Evolutionary conservation across 768 basidiomycete species (phyloP), one percentile per base, ranked within the genome.

Genomic region (Lentinula guzmanii): DNA sequence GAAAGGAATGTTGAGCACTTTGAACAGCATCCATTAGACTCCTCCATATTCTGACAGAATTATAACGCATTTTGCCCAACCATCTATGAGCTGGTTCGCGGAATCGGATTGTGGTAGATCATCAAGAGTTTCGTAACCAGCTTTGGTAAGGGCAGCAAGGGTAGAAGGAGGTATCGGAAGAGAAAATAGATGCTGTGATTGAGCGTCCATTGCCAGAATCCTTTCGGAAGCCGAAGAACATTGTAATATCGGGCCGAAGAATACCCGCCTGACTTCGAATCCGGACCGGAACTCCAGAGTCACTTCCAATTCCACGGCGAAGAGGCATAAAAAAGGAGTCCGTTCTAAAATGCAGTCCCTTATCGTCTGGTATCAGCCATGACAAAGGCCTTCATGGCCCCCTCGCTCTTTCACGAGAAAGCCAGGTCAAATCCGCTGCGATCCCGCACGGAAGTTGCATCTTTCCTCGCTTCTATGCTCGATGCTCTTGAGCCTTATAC

Each of bases 401-500:
- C 31, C 6, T 59, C 58, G 3, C 33, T 10, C 9, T 59, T 59
- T 33, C 37, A 59, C 11, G 21, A 46, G 10, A 10, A 50, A 21
- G 35, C 35, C 28, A 21, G 4, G 7, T 74, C 77, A 34, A 92
- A 90, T 71, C 85, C 85, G 4, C 75, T 89, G 62, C 65, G 78
- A 66, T 87, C 87, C 5, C 82, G 81, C 63, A 76, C 76, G 2
- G 87, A 91, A 65, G 79, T 90, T 9, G 73, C 78, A 2, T 65
- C 68, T 37, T 90, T 86, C 63, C 78, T 88, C 34, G 73, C 74
- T 52, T 78, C 73, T 62, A 76, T 90, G 18, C 82, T 92, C 34
- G 83, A 89, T 67, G 84, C 88, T 1, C 78, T 91, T 18, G 86
- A 79, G 0, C 69, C 80, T 1, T 86, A 89, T 67, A 92, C 89